Conservation (phyloP, 345 rosid species). For the Sisymbrium altissimum region DNA sequence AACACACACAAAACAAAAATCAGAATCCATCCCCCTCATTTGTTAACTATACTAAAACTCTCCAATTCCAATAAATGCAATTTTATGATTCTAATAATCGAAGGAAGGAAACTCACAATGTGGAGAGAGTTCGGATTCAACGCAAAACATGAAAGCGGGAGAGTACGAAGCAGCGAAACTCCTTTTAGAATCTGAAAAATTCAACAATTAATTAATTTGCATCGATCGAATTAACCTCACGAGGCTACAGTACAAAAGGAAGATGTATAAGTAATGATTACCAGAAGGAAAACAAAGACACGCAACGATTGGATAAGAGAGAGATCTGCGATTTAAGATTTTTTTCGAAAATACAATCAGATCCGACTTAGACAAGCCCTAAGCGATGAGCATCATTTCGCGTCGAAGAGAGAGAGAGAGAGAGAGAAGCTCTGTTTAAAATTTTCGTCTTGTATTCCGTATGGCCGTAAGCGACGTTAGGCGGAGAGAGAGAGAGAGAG, state of each 20-base stretch:
- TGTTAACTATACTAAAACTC: too few relatives aligned
- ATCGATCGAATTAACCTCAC: neutral
- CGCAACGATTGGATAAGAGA: constrained; percentile 19
- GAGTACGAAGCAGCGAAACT: neutral
- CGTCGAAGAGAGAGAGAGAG: neutral
- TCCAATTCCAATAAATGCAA: neutral
- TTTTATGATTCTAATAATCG: neutral
- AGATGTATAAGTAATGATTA: constrained; percentile 13
- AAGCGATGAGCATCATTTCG: neutral
- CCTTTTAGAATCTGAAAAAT: constrained; percentile 16
- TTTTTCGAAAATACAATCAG: neutral
- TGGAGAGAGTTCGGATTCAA: constrained; percentile 53
- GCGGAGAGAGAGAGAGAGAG: constrained; percentile 14
- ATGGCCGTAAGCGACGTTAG: constrained; percentile 30
- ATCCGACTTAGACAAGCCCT: constrained; percentile 37
- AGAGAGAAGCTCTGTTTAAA: constrained; percentile 4
- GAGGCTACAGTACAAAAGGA: neutral
- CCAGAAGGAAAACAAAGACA: constrained; percentile 26
- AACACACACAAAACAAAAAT: neutral
- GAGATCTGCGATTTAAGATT: constrained; percentile 21
- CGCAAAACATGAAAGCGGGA: constrained; percentile 48
- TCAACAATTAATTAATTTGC: neutral
- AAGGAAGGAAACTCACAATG: constrained; percentile 47
- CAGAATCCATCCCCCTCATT: too few relatives aligned
- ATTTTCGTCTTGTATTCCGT: neutral